Evolutionary conservation across 345 rosid species (phyloP), one percentile per base, ranked within the genome.

Genomic region (Anacardium occidentale): DNA sequence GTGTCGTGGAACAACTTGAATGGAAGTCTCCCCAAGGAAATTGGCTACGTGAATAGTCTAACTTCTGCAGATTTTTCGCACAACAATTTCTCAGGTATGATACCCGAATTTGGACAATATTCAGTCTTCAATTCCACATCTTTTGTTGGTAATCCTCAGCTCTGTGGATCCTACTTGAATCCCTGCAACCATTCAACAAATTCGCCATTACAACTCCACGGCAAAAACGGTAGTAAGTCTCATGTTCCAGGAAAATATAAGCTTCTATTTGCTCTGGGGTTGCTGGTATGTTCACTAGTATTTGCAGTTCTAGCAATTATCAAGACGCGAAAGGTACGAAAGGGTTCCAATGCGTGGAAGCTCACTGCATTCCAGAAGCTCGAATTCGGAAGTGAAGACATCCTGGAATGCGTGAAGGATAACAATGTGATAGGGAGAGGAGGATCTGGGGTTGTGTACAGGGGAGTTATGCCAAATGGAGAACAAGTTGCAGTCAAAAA

Each of bases 401-500:
- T 94, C 59, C 75, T 94, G 72, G 97, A 94, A 84, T 94, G 97
- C 51, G 89, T 94, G 17, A 94, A 92, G 78, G 98, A 88, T 47
- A 89, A 93, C 73, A 88, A 92, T 47, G 89, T 88, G 37, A 90
- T 94, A 0, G 97, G 98, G 51, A 81, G 90, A 83, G 98, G 98
- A 34, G 97, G 97, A 64, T 97, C 97, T 0, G 98, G 97, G 61
- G 77, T 92, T 21, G 97, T 94, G 3, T 94, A 92, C 82, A 87
- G 84, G 57, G 97, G 97, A 15, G 69, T 77, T 12, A 94, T 94
- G 97, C 95, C 97, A 10, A 87, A 85, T 67, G 98, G 97, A 70
- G 88, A 81, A 45, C 92, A 92, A 75, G 85, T 94, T 25, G 98
- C 98, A 4, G 95, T 89, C 24, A 94, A 94, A 74, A 94, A 92